Evolutionary conservation across 2,329 filamentous ascomycete species (phyloP).

Genomic region (Colletotrichum liriopes): DNA sequence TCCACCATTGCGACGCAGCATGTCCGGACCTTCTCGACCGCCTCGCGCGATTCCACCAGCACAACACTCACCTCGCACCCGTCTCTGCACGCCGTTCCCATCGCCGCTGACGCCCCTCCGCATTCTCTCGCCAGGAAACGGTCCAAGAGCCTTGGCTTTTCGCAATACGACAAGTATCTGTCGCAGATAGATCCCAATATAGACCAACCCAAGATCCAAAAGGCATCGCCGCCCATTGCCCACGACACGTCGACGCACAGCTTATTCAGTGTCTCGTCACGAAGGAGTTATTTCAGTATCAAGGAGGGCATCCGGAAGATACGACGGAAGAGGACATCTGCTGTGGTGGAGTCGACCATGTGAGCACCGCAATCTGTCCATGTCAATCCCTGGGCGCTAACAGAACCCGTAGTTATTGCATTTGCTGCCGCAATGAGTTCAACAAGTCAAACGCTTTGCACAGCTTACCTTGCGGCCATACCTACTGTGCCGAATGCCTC

Average conservation of each 20-base stretch:
- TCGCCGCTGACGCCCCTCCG: constrained; percentile 45
- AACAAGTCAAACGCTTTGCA: constrained; percentile 60
- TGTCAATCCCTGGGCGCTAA: constrained; percentile 10
- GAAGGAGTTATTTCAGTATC: constrained; percentile 62
- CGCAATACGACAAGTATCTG: constrained; percentile 68
- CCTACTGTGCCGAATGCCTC: constrained; percentile 71
- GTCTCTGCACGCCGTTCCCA: constrained; percentile 53
- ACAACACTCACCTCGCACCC: constrained; percentile 61
- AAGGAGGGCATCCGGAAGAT: constrained; percentile 63
- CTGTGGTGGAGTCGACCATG: constrained; percentile 53
- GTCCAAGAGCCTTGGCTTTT: constrained; percentile 62
- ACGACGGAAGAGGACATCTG: constrained; percentile 58
- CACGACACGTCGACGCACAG: constrained; percentile 55
- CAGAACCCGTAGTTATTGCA: constrained; percentile 63
- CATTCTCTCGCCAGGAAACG: constrained; percentile 37
- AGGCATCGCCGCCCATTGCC: constrained; percentile 49
- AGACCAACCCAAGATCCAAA: constrained; percentile 59
- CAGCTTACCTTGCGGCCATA: constrained; percentile 71
- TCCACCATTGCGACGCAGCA: constrained; percentile 59
- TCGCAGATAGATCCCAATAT: constrained; percentile 60
- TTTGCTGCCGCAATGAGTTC: constrained; percentile 71
- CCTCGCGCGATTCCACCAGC: constrained; percentile 56
- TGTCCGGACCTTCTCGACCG: constrained; percentile 62
- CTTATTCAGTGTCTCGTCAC: constrained; percentile 62
- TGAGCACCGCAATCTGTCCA: constrained; percentile 43